Evolutionary conservation across 805 yeast genomes (phyloP), one percentile per base, ranked within the genome.

Genomic region (Wickerhamiella domercqiae): DNA sequence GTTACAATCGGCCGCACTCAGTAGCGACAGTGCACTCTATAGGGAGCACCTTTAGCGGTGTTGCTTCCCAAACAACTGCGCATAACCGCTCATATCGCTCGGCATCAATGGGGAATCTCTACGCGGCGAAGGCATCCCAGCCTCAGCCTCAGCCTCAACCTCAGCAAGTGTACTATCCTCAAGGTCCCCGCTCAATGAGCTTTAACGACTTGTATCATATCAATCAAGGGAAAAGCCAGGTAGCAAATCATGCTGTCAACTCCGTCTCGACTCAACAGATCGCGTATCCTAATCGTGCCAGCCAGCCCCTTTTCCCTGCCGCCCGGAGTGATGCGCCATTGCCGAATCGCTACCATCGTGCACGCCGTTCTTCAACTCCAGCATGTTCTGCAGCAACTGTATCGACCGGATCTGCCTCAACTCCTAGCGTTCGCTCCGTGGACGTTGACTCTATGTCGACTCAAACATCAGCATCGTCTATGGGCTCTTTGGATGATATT

Each of bases 371-470:
- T 9, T 24, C 26, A 13, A 24, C 26, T 24, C 26, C 26, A 9
- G 26, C 26, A 24, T 9, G 26, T 24, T 9, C 13, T 9, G 26
- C 26, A 9, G 13, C 26, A 9, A 24, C 26, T 24, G 11, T 36
- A 15, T 32, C 35, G 1, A 7, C 21, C 3, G 32, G 31, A 17
- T n/a, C n/a, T n/a, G n/a, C n/a, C n/a, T 25, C 36, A n/a, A 24
- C 33, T n/a, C 42, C 42, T 5, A 38, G 39, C 29, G 15, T 36
- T 14, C 32, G 32, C 15, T 39, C 42, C 29, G 24, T 38, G 11
- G 45, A 42, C 15, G 21, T 42, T 7, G 45, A 42, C 24, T 36
- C 43, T n/a, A 26, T 36, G 25, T 35, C 40, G 32, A 42, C 45
- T 9, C 45, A 42, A 33, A 42, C 40, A 14, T 32, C 40, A 13